Base-by-base conservation (phyloP, 2,329 filamentous ascomycete species). In the Madurella fahalii region DNA sequence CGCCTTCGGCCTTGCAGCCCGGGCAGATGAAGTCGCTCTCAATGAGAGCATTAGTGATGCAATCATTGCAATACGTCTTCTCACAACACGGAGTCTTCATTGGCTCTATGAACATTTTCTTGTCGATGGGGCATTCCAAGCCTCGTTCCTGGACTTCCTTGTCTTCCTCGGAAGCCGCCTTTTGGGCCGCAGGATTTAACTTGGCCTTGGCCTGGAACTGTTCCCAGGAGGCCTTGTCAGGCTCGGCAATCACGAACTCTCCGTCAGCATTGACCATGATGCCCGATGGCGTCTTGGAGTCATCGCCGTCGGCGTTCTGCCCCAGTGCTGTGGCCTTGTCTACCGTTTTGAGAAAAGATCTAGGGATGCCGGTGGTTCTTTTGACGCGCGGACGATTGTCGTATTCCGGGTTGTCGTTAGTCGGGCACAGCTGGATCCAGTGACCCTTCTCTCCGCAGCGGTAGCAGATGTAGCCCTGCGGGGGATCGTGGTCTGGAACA, bases 21-120 rank as follows among this genome's bases (percentile, higher is more conserved):
- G 94, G 94, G 74, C 94, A 99, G 73, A 92, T 80, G 75, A 99
- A 91, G 81, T 99, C 94, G 82, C 88, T 94, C 79, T 97, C 92
- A 75, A 96, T 93, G 74, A 99, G 86, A 74, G 92, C 90, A 83
- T 96, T 96, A 72, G 94, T 95, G 76, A 99, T 96, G 87, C 94
- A 99, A 72, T 96, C 91, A 83, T 94, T 94, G 82, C 94, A 99
- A 80, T 95, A 99, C 70, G 92, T 96, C 82, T 89, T 95, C 77
- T 89, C 84, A 80, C 94, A 99, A 83, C 94, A 99, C 63, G 94
- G 93, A 69, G 94, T 97, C 83, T 96, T 95, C 81, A 95, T 94
- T 82, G 94, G 93, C 72, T 96, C 90, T 85, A 95, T 86, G 77
- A 97, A 96, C 82, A 96, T 87, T 74, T 90, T 92, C 76, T 95